Evolutionary conservation across 805 yeast species (phyloP), one percentile per base, ranked within the genome.

Genomic region (Clavispora carvajalis): DNA sequence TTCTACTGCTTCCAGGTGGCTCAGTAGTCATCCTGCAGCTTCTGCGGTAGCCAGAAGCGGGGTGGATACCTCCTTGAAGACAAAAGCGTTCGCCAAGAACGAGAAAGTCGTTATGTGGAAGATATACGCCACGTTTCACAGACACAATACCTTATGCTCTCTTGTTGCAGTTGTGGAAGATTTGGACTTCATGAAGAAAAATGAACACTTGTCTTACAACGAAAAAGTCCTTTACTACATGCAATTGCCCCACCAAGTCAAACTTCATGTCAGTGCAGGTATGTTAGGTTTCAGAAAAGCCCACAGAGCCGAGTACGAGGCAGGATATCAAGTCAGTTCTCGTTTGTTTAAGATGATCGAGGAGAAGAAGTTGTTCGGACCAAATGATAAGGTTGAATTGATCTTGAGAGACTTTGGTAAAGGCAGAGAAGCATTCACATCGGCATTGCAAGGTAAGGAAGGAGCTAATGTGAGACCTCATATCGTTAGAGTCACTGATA

Each of bases 281-380:
- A 79, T 77, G 57, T 69, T 88, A 38, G 99, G 98, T 3, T 91
- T 89, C 71, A 77, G 88, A 55, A 88, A 89, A 55, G 78, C 93
- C 13, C 88, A 88, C 41, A 80, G 96, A 63, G 87, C 95, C 36
- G 95, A 88, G 61, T 87, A 86, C 56, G 99, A 91, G 64, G 96
- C 96, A 1, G 84, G 84, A 11, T 90, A 83, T 70, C 96, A 89
- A 60, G 82, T 91, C 8, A 69, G 89, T 12, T 69, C 89, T 4
- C 77, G 76, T 47, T 71, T 86, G 65, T 88, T 91, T 63, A 74
- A 80, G 46, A 60, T 73, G 48, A 85, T 91, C 58, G 79, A 78
- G 63, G 85, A 80, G 57, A 74, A 70, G 47, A 74, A 73, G 26
- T 67, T 73, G 41, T 58, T 80, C 35, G 75, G 74, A 31, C 63